Evolutionary conservation across 2,329 filamentous ascomycete species (phyloP).

Genomic region (Pyricularia pennisetigena): DNA sequence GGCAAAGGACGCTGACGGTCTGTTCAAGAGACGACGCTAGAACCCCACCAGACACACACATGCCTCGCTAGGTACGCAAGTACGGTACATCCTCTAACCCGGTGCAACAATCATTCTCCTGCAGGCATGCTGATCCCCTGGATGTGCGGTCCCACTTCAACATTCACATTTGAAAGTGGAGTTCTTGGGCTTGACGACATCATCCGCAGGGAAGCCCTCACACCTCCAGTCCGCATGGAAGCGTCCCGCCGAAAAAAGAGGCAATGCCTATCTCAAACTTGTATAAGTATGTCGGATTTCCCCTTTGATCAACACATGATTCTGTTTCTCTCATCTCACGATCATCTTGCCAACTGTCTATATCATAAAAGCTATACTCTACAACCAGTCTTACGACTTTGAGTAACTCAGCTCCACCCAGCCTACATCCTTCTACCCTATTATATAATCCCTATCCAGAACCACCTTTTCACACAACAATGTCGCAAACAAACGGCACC

Average conservation of each 20-base stretch:
- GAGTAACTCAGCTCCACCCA: background rate
- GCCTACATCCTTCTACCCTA: background rate
- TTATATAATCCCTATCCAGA: background rate
- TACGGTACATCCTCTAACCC: background rate
- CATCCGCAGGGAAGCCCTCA: background rate
- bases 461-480: background rate
- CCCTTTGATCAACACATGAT: background rate
- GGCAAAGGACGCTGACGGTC: background rate
- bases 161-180: background rate
- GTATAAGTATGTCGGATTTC: constrained; percentile 4
- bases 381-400: background rate
- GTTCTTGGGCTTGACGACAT: background rate
- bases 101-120: constrained; percentile 1
- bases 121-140: background rate
- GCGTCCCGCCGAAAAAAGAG: background rate
- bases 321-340: constrained; percentile 1
- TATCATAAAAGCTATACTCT: background rate
- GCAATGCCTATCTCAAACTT: background rate
- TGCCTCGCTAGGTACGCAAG: background rate
- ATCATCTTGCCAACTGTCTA: background rate
- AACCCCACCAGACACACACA: background rate
- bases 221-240: background rate
- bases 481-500: constrained; percentile 4
- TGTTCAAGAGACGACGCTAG: background rate
- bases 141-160: background rate